Conservation (phyloP, 495 filamentous ascomycete genomes). For the Rostrohypoxylon terebratum region DNA sequence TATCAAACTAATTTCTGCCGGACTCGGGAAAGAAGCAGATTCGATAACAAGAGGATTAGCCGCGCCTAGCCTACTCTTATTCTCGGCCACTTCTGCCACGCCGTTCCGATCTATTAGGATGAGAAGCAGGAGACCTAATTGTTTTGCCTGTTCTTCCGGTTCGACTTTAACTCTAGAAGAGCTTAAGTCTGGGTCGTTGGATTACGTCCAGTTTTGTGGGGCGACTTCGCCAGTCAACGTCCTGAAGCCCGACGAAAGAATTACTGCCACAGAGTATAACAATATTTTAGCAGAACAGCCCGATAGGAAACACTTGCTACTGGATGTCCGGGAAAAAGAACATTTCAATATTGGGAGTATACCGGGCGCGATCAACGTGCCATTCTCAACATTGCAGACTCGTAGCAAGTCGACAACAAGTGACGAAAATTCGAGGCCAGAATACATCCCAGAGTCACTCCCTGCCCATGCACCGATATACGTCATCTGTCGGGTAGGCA, state of each 20-base stretch:
- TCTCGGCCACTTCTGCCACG: constrained; percentile 74
- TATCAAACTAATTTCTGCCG: constrained; percentile 77
- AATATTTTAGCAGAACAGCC: constrained; percentile 44
- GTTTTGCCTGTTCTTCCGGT: constrained; percentile 77
- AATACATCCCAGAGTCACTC: constrained; percentile 60
- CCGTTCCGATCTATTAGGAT: constrained; percentile 81
- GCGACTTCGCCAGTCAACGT: constrained; percentile 59
- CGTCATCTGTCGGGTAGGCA: constrained; percentile 85
- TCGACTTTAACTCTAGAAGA: constrained; percentile 70
- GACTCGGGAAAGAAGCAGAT: constrained; percentile 20
- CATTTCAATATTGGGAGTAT: constrained; percentile 87
- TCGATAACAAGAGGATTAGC: constrained; percentile 38
- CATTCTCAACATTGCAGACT: constrained; percentile 70
- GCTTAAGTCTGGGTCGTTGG: constrained; percentile 71
- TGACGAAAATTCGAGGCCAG: constrained; percentile 36
- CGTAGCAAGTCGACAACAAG: constrained; percentile 41
- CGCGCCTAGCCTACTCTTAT: constrained; percentile 70
- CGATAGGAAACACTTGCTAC: constrained; percentile 62
- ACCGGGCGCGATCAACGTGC: constrained; percentile 79
- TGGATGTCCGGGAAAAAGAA: constrained; percentile 86
- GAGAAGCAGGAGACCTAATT: constrained; percentile 71
- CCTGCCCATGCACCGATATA: constrained; percentile 65
- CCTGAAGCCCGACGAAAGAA: constrained; percentile 69
- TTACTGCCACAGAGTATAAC: constrained; percentile 69
- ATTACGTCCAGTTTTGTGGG: constrained; percentile 87